phyloP scores from a whole-genome alignment of 192 early-diverging fungal species.

The Linnemannia exigua region DNA sequence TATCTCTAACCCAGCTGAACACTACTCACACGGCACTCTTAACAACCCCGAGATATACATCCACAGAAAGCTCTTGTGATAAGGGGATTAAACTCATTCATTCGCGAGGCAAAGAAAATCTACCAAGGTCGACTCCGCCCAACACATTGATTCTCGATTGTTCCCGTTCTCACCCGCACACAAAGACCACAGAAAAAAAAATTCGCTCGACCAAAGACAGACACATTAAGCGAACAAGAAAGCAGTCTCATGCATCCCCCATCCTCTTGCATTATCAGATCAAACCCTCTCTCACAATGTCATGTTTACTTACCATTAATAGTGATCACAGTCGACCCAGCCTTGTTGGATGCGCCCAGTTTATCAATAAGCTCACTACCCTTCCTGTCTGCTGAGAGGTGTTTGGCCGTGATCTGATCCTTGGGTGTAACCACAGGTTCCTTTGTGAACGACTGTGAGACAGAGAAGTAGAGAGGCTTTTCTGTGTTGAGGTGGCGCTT shows the following conservation, averaged over 20 bases:
- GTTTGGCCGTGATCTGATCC: not conserved
- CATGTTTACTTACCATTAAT: slow-evolving; percentile 8
- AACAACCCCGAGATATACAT: not conserved
- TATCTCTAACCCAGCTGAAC: not conserved
- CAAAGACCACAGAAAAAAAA: not conserved
- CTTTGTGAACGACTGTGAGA: not conserved
- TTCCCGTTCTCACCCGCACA: slow-evolving; percentile 1
- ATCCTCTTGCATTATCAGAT: not conserved
- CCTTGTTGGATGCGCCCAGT: slow-evolving; percentile 3
- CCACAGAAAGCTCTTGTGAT: not conserved
- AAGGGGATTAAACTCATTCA: not conserved
- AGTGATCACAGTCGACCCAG: slow-evolving; percentile 23
- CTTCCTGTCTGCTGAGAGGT: slow-evolving; percentile 1
- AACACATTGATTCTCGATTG: not conserved
- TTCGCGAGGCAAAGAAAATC: not conserved
- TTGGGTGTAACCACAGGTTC: not conserved
- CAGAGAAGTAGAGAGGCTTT: slow-evolving; percentile 22
- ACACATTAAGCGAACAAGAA: not conserved
- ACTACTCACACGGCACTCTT: not conserved
- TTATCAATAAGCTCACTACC: slow-evolving; percentile 20
- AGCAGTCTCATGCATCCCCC: not conserved
- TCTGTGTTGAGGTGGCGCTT: slow-evolving; percentile 22
- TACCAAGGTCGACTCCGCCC: not conserved
- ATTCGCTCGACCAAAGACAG: too few relatives aligned
- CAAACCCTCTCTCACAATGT: not conserved